Percentiles rank a stretch among this genome's conserved stretches.
These are phyloP conservation scores for Fusarium miscanthi DNA, from an alignment of 2,329 filamentous ascomycete genomes.

Conservation along the genomic window DNA sequence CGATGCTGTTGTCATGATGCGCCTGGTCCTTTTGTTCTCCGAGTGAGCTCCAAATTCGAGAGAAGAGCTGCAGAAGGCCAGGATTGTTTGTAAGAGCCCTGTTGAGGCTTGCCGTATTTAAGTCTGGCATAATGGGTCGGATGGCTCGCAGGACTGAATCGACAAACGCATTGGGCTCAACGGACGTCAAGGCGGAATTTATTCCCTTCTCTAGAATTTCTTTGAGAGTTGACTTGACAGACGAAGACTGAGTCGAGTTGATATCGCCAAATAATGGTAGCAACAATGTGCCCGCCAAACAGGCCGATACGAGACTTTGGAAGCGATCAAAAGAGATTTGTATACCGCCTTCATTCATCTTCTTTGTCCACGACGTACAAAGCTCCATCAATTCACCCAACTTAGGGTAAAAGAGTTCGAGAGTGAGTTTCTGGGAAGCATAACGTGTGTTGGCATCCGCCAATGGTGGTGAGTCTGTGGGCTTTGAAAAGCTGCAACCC, in stretches of 20 bases:
- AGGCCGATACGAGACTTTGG: conserved; percentile 63
- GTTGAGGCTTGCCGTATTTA: conserved; percentile 53
- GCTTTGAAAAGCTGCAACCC: conserved; percentile 5
- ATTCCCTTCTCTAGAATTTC: conserved; percentile 56
- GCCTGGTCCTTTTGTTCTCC: conserved; percentile 37
- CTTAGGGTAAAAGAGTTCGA: conserved; percentile 66
- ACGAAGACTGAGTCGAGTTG: conserved; percentile 60
- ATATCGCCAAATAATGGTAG: conserved; percentile 60
- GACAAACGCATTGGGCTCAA: conserved; percentile 59
- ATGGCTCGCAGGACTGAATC: conserved; percentile 59
- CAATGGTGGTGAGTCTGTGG: conserved; percentile 27
- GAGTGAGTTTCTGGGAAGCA: conserved; percentile 61
- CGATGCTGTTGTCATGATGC: conserved; percentile 53
- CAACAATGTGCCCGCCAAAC: conserved; percentile 58
- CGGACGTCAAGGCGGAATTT: conserved; percentile 54
- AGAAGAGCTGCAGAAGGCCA: conserved; percentile 58
- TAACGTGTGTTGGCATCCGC: conserved; percentile 51
- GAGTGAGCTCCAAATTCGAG: conserved; percentile 50
- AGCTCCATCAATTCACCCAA: conserved; percentile 61
- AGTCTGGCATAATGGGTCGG: conserved; percentile 59
- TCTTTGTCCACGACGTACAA: conserved; percentile 60
- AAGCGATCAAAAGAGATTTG: conserved; percentile 65
- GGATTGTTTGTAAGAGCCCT: conserved; percentile 53
- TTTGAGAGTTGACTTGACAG: conserved; percentile 58
- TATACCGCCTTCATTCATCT: conserved; percentile 56